Base-by-base conservation (phyloP, 1,284 basidiomycete species). In the Sporisorium sorghi region DNA sequence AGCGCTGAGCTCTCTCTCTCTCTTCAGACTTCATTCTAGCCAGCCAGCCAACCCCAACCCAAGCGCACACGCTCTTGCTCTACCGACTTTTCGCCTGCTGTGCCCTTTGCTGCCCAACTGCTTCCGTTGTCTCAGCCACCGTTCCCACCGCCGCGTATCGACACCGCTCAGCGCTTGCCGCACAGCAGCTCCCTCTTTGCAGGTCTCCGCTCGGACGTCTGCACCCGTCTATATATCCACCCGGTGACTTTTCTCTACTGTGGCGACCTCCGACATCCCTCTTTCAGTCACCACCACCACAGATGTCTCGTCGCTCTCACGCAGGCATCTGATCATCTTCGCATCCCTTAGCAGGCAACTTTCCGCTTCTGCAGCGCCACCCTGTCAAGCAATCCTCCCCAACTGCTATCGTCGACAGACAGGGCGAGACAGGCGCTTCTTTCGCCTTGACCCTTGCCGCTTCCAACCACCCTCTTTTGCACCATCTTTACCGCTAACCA, bases 241-340 rank as follows among this genome's bases (percentile, higher is more conserved):
- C 23, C 8, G 30, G 15, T 24, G 48, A 24, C n/a, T n/a, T 32
- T 21, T 17, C 2, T 24, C 17, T 33, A 19, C 24, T n/a, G 19
- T 42, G 42, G 40, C 40, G 40, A 44, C 11, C 40, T 23, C 14
- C 19, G 37, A 23, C 30, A 14, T 23, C 3, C n/a, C 26, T n/a
- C n/a, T n/a, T 8, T 19, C 26, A 11, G 40, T 43, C 52, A 30
- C 17, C 12, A 64, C 15, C 53, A 17, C 42, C 30, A 12, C 62
- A 54, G 46, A 67, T 67, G 58, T 53, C 49, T 40, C 53, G 19
- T 33, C 28, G 32, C 53, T 46, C 30, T 5, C 19, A 32, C 17
- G 49, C 37, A 33, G 37, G 21, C 32, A 40, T 46, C 51, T 60
- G 49, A 60, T 52, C 21, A 26, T 15, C 28, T 19, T 39, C 23